phyloP scores from a whole-genome alignment of 2,329 filamentous ascomycete species.

The Penicillium sp. region DNA sequence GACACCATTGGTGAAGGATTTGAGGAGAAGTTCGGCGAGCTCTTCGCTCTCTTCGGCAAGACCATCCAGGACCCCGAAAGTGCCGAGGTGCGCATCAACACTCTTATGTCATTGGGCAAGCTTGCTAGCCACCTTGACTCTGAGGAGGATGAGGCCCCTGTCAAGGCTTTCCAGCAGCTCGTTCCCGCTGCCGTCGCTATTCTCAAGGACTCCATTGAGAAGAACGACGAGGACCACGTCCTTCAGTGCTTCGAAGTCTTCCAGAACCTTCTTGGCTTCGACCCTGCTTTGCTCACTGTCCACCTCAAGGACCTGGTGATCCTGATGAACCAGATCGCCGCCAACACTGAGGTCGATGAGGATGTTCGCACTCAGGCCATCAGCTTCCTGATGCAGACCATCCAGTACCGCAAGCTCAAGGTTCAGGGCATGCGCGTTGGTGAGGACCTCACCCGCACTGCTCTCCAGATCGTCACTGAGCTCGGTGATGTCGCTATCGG shows the following conservation, averaged over 20 bases:
- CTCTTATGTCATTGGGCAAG: slow-evolving; percentile 84
- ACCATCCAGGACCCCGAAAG: slow-evolving; percentile 91
- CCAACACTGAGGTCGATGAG: slow-evolving; percentile 74
- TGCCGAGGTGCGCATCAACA: slow-evolving; percentile 90
- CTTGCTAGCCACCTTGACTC: slow-evolving; percentile 84
- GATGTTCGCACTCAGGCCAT: slow-evolving; percentile 88
- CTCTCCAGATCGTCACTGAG: slow-evolving; percentile 86
- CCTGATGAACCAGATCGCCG: slow-evolving; percentile 89
- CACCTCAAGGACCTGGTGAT: slow-evolving; percentile 88
- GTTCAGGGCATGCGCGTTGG: slow-evolving; percentile 88
- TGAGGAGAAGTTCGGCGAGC: slow-evolving; percentile 73
- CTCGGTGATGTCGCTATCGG: slow-evolving; percentile 68
- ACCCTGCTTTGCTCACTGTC: slow-evolving; percentile 76
- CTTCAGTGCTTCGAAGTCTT: slow-evolving; percentile 95
- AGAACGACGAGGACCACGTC: slow-evolving; percentile 80
- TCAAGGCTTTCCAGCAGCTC: slow-evolving; percentile 75
- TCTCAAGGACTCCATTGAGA: slow-evolving; percentile 78
- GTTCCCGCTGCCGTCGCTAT: slow-evolving; percentile 88
- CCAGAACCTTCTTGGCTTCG: slow-evolving; percentile 89
- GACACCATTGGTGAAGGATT: slow-evolving; percentile 86
- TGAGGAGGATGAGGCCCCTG: slow-evolving; percentile 75
- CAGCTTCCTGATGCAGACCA: slow-evolving; percentile 88
- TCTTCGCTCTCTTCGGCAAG: slow-evolving; percentile 80
- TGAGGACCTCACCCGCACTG: slow-evolving; percentile 81
- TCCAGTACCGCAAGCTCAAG: slow-evolving; percentile 92